Base-by-base conservation (phyloP, 306 rosid genomes). In the Senna tora region DNA sequence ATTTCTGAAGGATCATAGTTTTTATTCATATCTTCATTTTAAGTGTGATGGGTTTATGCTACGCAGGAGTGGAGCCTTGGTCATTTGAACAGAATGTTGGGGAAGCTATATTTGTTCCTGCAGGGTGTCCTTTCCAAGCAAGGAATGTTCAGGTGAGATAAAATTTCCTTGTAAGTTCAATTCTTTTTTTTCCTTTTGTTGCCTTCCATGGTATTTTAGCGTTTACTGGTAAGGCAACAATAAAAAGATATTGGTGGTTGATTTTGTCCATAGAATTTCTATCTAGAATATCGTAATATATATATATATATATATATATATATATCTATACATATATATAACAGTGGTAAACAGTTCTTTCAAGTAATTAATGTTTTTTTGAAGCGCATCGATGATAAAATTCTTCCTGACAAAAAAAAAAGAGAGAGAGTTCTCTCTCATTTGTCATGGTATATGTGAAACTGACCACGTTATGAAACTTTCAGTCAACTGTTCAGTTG, bases 91-190 rank as follows among this genome's bases (percentile, higher is more conserved):
- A 94, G 81, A 76, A 82, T 79, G 79, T 86, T 72, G 97, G 97
- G 76, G 91, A 91, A 71, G 97, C 96, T 46, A 82, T 91, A 67
- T 94, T 94, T 85, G 81, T 94, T 69, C 99, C 99, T 67, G 94
- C 99, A 63, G 97, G 97, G 51, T 89, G 99, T 83, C 99, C 99
- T 78, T 91, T 88, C 73, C 99, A 91, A 83, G 96, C 88, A 22
- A 84, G 86, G 75, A 94, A 89, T 87, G 85, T 87, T 81, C 91
- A 83, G 92, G 95, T 91, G 79, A 75, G 82, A 67, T 69, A 73
- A 25, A 66, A 73, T 69, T 73, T 68, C 30, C 59, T 69, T 52
- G 51, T 56, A 17, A 52, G 14, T 62, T 78, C 50, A 32, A 14
- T 69, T 67, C 58, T 32, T 59, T 52, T 75, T 19, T 45, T 68